Percentiles rank a stretch among this genome's conserved stretches.
These are phyloP conservation scores for Sungouiozyma ichnusensis DNA, from an alignment of 805 yeast species.

Conservation along the genomic window DNA sequence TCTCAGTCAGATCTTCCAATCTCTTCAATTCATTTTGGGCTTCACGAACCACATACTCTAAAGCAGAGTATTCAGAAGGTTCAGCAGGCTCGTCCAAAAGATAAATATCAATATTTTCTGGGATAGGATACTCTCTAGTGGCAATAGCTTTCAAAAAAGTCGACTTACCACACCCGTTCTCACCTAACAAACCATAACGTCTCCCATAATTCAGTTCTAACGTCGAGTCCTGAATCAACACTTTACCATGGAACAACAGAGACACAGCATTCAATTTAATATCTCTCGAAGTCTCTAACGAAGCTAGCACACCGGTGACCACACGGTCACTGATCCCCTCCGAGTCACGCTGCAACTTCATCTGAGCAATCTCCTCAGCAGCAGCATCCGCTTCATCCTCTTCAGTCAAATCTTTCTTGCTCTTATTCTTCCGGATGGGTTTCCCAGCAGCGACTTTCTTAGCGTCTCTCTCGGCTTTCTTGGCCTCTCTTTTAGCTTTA, in stretches of 20 bases:
- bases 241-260: slow-evolving; percentile 93
- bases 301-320: slow-evolving; percentile 91
- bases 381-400: slow-evolving; percentile 47
- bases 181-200: slow-evolving; percentile 95
- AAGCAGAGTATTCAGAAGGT: slow-evolving; percentile 82
- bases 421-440: slow-evolving; percentile 33
- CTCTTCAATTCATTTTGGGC: slow-evolving; percentile 89
- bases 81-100: slow-evolving; percentile 96
- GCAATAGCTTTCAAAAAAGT: slow-evolving; percentile 89
- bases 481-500: slow-evolving; percentile 94
- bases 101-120: slow-evolving; percentile 83
- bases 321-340: slow-evolving; percentile 95
- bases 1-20: slow-evolving; percentile 85
- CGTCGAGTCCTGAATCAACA: slow-evolving; percentile 81
- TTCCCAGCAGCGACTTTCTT: slow-evolving; percentile 83
- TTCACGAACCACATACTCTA: slow-evolving; percentile 93
- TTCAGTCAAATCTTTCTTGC: slow-evolving; percentile 30
- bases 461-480: slow-evolving; percentile 94
- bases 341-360: slow-evolving; percentile 88
- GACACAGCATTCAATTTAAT: slow-evolving; percentile 84
- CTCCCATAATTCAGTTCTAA: slow-evolving; percentile 94
- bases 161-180: slow-evolving; percentile 98
- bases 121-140: slow-evolving; percentile 92
- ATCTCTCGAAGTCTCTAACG: slow-evolving; percentile 86
- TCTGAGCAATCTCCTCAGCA: slow-evolving; percentile 67